Conservation (phyloP, 2,329 filamentous ascomycete species). For the Epichloe baconii region DNA sequence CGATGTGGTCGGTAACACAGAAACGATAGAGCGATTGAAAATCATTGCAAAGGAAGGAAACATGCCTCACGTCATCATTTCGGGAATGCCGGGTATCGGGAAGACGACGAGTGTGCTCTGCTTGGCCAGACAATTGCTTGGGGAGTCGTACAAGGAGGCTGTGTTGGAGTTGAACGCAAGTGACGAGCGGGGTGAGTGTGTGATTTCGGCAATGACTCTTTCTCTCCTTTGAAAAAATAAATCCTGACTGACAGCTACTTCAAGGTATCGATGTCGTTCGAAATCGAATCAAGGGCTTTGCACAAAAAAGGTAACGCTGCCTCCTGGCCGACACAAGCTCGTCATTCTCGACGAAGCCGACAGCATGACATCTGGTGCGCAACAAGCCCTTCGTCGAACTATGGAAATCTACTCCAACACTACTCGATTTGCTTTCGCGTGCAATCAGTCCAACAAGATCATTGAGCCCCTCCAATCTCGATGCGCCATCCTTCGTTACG, state of each 20-base stretch:
- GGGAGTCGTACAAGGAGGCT: constrained; percentile 92
- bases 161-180: constrained; percentile 93
- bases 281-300: constrained; percentile 95
- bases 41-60: constrained; percentile 98
- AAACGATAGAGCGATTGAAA: constrained; percentile 92
- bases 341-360: constrained; percentile 97
- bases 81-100: constrained; percentile 97
- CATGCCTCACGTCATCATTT: constrained; percentile 98
- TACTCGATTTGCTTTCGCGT: constrained; percentile 93
- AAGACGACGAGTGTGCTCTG: constrained; percentile 96
- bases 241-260: neutral
- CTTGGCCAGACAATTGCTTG: constrained; percentile 79
- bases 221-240: neutral
- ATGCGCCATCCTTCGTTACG: constrained; percentile 90
- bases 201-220: neutral
- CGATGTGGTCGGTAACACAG: constrained; percentile 94
- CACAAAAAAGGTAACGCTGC: constrained; percentile 97
- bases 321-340: constrained; percentile 81
- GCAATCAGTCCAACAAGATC: constrained; percentile 98
- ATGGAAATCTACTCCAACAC: constrained; percentile 99
- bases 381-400: constrained; percentile 85
- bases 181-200: constrained; percentile 63
- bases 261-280: constrained; percentile 89
- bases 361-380: constrained; percentile 93
- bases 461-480: constrained; percentile 97